Conservation (phyloP, 257 asterid species). For the Linderniella brevidens region DNA sequence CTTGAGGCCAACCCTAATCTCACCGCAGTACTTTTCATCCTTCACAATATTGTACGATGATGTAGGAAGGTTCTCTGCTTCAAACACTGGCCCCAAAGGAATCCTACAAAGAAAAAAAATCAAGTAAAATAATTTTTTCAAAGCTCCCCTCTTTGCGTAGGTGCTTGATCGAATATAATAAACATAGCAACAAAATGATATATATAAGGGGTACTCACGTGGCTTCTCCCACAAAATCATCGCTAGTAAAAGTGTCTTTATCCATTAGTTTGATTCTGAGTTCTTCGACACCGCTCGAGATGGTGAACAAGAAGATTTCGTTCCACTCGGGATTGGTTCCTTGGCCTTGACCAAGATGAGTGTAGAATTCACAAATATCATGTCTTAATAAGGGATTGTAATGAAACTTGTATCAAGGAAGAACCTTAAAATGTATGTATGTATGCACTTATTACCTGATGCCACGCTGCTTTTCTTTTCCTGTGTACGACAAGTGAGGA, state of each 20-base stretch:
- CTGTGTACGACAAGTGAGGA: slow-evolving; percentile 53
- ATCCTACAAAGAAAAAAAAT: slow-evolving; percentile 29
- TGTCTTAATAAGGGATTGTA: neutral
- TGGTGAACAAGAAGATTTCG: slow-evolving; percentile 44
- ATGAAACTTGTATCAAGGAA: neutral
- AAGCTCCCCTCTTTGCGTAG: too few species aligned
- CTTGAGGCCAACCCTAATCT: slow-evolving; percentile 45
- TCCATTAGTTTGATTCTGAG: slow-evolving; percentile 48
- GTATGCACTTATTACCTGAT: slow-evolving; percentile 42
- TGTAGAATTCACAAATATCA: neutral
- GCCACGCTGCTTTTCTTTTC: slow-evolving; percentile 68
- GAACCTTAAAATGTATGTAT: neutral
- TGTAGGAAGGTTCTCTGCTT: slow-evolving; percentile 25
- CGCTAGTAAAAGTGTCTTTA: slow-evolving; percentile 29
- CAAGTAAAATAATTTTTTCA: too few species aligned
- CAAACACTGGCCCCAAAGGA: slow-evolving; percentile 25
- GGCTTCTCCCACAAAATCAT: slow-evolving; percentile 58
- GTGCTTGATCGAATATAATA: neutral
- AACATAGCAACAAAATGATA: neutral
- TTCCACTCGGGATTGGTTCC: slow-evolving; percentile 59
- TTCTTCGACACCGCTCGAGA: slow-evolving; percentile 23
- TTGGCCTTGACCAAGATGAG: slow-evolving; percentile 17
- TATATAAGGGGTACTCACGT: slow-evolving; percentile 21
- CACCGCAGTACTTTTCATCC: slow-evolving; percentile 44
- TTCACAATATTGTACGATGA: slow-evolving; percentile 43